Conservation (phyloP, 2,329 filamentous ascomycete genomes). For the Ophiognomonia clavigignenti-juglandacearum region DNA sequence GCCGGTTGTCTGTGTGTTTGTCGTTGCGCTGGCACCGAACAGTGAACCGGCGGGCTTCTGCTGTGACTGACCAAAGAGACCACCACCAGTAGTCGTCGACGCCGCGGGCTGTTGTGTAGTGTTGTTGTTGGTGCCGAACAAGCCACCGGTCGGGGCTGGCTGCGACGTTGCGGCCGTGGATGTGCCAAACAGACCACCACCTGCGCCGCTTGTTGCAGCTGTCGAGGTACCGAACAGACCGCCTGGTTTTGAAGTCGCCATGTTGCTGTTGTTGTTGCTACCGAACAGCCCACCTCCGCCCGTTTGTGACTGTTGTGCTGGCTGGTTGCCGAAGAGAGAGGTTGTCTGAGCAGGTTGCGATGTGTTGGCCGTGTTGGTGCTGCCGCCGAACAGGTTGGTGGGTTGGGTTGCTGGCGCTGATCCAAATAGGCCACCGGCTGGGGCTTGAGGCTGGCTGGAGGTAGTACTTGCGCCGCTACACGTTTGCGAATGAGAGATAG, state of each 20-base stretch:
- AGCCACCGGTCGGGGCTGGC: constrained; percentile 21
- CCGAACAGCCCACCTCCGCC: constrained; percentile 26
- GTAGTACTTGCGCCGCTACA: constrained; percentile 25
- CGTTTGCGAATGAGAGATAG: constrained; percentile 12
- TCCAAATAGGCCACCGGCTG: constrained; percentile 27
- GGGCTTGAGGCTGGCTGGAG: constrained; percentile 27
- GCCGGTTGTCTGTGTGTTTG: constrained; percentile 26
- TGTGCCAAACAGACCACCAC: constrained; percentile 14
- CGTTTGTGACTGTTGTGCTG: constrained; percentile 19
- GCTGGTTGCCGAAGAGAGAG: constrained; percentile 27
- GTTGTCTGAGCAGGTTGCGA: constrained; percentile 10
- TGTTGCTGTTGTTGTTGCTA: constrained; percentile 22
- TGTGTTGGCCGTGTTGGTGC: constrained; percentile 1
- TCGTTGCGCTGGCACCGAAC: constrained; percentile 15
- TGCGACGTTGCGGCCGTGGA: constrained; percentile 8
- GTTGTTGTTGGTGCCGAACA: constrained; percentile 28
- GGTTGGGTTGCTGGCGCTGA: constrained; percentile 22
- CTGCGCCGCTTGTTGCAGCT: constrained; percentile 16
- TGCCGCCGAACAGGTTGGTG: constrained; percentile 28
- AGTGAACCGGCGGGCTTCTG: constrained; percentile 23
- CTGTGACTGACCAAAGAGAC: constrained; percentile 16
- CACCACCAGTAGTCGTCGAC: constrained; percentile 13
- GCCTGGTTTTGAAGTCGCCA: constrained; percentile 20
- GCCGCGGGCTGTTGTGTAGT: constrained; percentile 18
- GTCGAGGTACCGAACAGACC: constrained; percentile 18